Conservation (phyloP, 2,329 filamentous ascomycete species). For the Aspergillus sp. region DNA sequence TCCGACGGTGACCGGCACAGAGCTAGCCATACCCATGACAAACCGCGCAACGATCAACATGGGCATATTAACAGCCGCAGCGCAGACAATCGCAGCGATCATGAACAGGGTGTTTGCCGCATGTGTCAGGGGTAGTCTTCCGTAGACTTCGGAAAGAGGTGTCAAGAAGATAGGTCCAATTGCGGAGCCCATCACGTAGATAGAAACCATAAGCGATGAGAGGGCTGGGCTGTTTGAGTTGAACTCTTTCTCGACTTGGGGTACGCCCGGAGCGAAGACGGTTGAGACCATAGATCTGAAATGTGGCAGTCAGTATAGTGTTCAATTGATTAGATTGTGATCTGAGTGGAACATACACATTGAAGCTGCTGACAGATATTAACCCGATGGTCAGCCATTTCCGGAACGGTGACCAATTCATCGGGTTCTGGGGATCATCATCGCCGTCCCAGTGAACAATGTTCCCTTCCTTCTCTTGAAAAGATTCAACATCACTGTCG, state of each 20-base stretch:
- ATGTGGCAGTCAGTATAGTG: neutral
- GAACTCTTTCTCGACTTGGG: constrained; percentile 39
- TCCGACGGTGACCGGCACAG: constrained; percentile 45
- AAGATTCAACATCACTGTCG: constrained; percentile 1
- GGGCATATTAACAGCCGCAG: constrained; percentile 48
- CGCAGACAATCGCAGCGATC: constrained; percentile 57
- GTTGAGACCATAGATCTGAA: constrained; percentile 28
- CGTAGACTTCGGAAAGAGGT: constrained; percentile 57
- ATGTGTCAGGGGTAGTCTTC: constrained; percentile 50
- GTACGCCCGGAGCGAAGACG: constrained; percentile 34
- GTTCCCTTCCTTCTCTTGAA: constrained; percentile 6
- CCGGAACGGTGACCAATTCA: constrained; percentile 11
- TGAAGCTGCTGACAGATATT: constrained; percentile 14
- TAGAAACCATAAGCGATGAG: constrained; percentile 48
- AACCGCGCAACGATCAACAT: constrained; percentile 50
- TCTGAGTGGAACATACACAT: constrained; percentile 6
- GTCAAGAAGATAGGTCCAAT: constrained; percentile 52
- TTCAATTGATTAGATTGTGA: neutral
- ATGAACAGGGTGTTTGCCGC: constrained; percentile 54
- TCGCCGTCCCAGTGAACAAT: constrained; percentile 10
- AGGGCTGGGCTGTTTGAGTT: constrained; percentile 32
- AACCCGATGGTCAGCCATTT: constrained; percentile 14
- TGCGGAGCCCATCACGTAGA: constrained; percentile 54
- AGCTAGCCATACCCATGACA: constrained; percentile 40
- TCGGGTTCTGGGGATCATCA: constrained; percentile 10